A percentile compares a stretch with the other conserved stretches of the same genome.
These are phyloP conservation scores for Mycena amicta DNA, from an alignment of 768 basidiomycete genomes.

Conservation along the genomic window DNA sequence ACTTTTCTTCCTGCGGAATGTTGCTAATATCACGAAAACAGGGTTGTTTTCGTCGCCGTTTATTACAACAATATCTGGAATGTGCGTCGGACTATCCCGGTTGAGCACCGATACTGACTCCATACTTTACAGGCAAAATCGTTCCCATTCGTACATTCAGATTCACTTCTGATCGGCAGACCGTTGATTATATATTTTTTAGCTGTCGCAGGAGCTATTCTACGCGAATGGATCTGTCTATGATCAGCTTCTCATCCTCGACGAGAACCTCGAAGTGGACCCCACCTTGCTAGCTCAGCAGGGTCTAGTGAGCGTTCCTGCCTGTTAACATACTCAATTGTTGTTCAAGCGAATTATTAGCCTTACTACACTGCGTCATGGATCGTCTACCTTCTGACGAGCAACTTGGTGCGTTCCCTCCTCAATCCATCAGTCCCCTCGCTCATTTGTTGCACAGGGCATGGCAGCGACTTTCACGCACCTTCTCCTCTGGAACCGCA, in stretches of 20 bases:
- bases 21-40: constrained; percentile 13
- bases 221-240: constrained; percentile 50
- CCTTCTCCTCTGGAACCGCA: constrained; percentile 47
- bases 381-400: constrained; percentile 45
- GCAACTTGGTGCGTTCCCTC: constrained; percentile 35
- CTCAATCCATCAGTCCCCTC: background rate
- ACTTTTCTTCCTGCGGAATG: background rate
- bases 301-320: constrained; percentile 35
- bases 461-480: constrained; percentile 53
- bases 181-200: constrained; percentile 27
- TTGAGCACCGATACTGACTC: background rate
- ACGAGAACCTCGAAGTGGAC: constrained; percentile 47
- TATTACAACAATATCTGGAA: constrained; percentile 61
- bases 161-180: background rate
- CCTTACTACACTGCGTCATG: constrained; percentile 53
- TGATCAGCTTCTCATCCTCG: constrained; percentile 48
- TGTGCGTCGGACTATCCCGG: background rate
- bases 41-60: constrained; percentile 49
- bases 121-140: constrained; percentile 28
- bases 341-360: constrained; percentile 17
- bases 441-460: constrained; percentile 23
- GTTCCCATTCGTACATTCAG: constrained; percentile 29
- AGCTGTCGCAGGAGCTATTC: constrained; percentile 57
- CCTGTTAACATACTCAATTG: background rate
- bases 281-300: constrained; percentile 40